Conservation (phyloP, 495 filamentous ascomycete species). For the Aspergillus nanangensis region DNA sequence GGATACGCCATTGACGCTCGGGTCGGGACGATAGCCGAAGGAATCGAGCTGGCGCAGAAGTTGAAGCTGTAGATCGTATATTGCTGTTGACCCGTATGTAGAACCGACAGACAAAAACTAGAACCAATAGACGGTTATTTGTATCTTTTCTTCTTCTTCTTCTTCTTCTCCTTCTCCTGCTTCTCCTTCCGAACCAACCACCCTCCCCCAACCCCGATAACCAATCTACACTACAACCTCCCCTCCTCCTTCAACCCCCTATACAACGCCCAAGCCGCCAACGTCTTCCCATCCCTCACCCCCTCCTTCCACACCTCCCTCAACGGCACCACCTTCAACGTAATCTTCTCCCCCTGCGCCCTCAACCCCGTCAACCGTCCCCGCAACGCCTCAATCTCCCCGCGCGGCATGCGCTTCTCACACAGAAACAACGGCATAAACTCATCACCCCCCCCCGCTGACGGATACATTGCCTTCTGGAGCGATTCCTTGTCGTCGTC, state of each 20-base stretch:
- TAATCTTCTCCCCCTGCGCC: constrained; percentile 80
- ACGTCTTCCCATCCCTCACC: constrained; percentile 70
- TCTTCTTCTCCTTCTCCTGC: no score
- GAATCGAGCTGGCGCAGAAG: constrained; percentile 72
- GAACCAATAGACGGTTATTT: no score
- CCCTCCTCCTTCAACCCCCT: constrained; percentile 64
- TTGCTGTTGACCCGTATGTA: no score
- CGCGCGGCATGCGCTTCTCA: constrained; percentile 61
- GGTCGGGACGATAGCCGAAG: constrained; percentile 79
- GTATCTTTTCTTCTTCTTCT: no score
- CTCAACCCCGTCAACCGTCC: constrained; percentile 76
- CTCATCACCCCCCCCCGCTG: constrained; percentile 79
- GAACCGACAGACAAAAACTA: no score
- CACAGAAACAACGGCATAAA: constrained; percentile 75
- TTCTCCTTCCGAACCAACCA: no score
- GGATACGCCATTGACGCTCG: constrained; percentile 85
- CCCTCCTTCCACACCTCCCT: constrained; percentile 74
- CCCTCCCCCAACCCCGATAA: background rate
- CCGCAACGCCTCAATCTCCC: constrained; percentile 61
- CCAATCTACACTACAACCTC: constrained; percentile 39
- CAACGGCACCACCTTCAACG: constrained; percentile 66
- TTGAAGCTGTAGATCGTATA: constrained; percentile 46
- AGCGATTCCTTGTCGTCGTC: constrained; percentile 38
- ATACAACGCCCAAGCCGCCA: constrained; percentile 75
- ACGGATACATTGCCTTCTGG: constrained; percentile 66